phyloP scores from a whole-genome alignment of 2,329 filamentous ascomycete genomes.

The Dothideomycetes sp. region DNA sequence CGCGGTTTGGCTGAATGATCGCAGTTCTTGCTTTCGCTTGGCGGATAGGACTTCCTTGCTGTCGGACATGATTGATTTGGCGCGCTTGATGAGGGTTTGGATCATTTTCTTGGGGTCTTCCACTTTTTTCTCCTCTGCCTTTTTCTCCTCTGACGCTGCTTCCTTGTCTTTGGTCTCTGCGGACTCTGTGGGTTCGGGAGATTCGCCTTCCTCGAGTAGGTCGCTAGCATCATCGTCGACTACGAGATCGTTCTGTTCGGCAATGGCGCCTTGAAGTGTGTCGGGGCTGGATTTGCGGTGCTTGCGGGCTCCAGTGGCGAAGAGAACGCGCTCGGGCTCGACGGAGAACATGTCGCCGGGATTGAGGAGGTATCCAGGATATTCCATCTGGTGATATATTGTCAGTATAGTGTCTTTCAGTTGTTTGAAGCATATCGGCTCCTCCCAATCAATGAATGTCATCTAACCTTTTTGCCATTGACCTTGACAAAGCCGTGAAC shows the following conservation, averaged over 20 bases:
- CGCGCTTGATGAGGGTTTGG: constrained; percentile 43
- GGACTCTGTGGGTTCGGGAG: constrained; percentile 14
- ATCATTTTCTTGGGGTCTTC: constrained; percentile 34
- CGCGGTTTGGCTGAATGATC: constrained; percentile 57
- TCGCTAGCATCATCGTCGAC: constrained; percentile 6
- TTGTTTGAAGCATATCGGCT: no score
- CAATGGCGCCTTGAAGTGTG: constrained; percentile 9
- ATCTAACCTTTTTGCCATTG: constrained; percentile 80
- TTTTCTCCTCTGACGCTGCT: constrained; percentile 15
- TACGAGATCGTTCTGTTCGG: constrained; percentile 7
- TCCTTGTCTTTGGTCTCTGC: constrained; percentile 14
- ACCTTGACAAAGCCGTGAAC: constrained; percentile 89
- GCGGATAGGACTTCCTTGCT: constrained; percentile 46
- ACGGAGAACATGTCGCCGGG: constrained; percentile 98
- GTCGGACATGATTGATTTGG: constrained; percentile 48
- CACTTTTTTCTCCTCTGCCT: constrained; percentile 29
- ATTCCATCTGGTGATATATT: constrained; percentile 90
- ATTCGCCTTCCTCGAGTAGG: constrained; percentile 11
- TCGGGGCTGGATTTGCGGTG: constrained; percentile 16
- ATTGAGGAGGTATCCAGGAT: constrained; percentile 88
- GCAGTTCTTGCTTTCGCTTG: constrained; percentile 65
- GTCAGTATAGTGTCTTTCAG: no score
- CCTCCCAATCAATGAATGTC: no score
- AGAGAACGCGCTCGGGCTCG: constrained; percentile 77
- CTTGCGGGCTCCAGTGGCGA: constrained; percentile 62